Conservation (phyloP, 345 rosid species). For the Atalantia buxifolia region DNA sequence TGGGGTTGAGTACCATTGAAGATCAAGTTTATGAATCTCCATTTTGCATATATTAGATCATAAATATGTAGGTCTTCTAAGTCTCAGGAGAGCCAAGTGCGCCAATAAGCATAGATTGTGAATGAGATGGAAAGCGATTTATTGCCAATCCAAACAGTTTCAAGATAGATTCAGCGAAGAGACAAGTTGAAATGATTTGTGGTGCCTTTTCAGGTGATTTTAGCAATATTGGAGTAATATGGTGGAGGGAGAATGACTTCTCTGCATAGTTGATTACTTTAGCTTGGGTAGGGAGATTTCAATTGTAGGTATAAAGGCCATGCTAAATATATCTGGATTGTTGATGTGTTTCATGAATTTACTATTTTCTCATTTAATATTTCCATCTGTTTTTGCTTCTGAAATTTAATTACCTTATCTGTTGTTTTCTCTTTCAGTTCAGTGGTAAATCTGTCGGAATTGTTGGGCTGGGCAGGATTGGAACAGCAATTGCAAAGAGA, state of each 20-base stretch:
- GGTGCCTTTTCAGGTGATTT: neutral
- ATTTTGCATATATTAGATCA: neutral
- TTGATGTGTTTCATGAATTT: neutral
- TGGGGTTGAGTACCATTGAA: neutral
- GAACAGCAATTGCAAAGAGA: slow-evolving; percentile 55
- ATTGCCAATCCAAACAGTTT: neutral
- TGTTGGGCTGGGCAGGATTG: slow-evolving; percentile 60
- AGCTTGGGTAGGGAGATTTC: neutral
- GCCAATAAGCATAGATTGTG: neutral
- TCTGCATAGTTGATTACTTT: neutral
- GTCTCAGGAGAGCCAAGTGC: neutral
- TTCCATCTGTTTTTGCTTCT: neutral
- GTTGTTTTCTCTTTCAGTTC: slow-evolving; percentile 34
- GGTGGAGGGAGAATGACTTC: neutral
- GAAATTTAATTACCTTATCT: neutral
- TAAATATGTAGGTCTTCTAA: neutral
- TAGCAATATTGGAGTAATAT: neutral
- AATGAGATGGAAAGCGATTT: neutral
- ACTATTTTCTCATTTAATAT: neutral
- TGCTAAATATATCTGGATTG: neutral
- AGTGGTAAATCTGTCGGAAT: slow-evolving; percentile 61
- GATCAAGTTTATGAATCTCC: neutral
- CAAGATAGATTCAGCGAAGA: neutral
- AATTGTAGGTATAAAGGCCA: neutral
- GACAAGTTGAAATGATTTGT: neutral